Percentiles rank a stretch among this genome's conserved stretches.
Conservation (phyloP, 2,329 filamentous ascomycete species). For the Mariannaea elegans region DNA sequence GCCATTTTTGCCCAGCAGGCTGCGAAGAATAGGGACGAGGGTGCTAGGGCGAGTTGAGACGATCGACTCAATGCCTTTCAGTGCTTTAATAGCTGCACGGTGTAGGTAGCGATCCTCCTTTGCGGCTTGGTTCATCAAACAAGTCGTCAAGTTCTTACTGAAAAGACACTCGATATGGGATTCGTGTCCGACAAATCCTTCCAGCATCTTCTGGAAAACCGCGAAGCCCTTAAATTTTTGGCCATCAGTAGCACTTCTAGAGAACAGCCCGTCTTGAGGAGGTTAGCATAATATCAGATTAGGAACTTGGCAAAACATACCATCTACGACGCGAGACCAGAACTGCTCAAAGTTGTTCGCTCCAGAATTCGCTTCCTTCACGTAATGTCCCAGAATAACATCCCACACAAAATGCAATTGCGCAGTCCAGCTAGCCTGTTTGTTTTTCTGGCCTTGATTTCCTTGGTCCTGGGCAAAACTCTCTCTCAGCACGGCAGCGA, state of each 20-base stretch:
- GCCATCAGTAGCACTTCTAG: conserved; percentile 81
- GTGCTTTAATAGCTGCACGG: conserved; percentile 77
- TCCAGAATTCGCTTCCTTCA: conserved; percentile 48
- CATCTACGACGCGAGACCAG: conserved; percentile 88
- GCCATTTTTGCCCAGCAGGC: conserved; percentile 75
- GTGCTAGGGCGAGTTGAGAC: conserved; percentile 69
- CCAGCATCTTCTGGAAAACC: conserved; percentile 80
- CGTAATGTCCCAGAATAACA: conserved; percentile 70
- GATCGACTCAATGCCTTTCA: conserved; percentile 75
- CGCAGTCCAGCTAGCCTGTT: conserved; percentile 79
- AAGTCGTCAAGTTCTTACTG: conserved; percentile 83
- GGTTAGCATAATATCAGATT: conserved; percentile 32
- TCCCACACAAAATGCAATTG: conserved; percentile 91
- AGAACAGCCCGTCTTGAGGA: conserved; percentile 79
- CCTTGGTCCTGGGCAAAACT: conserved; percentile 62
- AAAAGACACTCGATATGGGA: conserved; percentile 70
- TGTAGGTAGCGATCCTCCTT: conserved; percentile 82
- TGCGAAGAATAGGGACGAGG: conserved; percentile 68
- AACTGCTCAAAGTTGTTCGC: conserved; percentile 74
- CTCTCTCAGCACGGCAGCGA: conserved; percentile 84
- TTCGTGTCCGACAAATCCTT: conserved; percentile 56
- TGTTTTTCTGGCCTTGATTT: conserved; percentile 54
- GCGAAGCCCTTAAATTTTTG: conserved; percentile 94
- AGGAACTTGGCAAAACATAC: conserved; percentile 57
- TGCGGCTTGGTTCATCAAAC: conserved; percentile 83